phyloP scores from a whole-genome alignment of 768 basidiomycete species.

The Tulasnella sp. region DNA sequence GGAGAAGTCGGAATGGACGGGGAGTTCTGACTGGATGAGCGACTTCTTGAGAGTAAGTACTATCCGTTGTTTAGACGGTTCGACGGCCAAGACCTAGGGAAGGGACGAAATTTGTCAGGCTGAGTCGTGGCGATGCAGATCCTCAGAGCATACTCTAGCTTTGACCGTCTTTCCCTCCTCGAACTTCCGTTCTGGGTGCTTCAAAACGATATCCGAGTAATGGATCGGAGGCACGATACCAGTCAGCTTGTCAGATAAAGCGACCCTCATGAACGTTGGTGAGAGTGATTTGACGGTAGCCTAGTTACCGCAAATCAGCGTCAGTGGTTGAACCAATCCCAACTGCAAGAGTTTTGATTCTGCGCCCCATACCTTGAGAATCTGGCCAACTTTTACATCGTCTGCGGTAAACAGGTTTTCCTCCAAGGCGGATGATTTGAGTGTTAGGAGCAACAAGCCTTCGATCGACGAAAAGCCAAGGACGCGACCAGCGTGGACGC shows the following conservation, averaged over 20 bases:
- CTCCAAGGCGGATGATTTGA: conserved; percentile 76
- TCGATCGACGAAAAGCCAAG: conserved; percentile 82
- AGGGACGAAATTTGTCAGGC: conserved; percentile 9
- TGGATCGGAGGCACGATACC: conserved; percentile 93
- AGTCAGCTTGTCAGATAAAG: conserved; percentile 81
- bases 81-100: conserved; percentile 64
- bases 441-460: conserved; percentile 80
- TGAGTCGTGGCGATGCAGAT: not conserved
- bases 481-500: conserved; percentile 80
- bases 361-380: conserved; percentile 59
- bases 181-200: conserved; percentile 89
- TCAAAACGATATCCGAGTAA: conserved; percentile 91
- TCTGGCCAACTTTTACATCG: conserved; percentile 80
- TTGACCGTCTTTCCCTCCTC: conserved; percentile 77
- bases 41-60: conserved; percentile 89
- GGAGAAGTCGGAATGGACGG: conserved; percentile 60
- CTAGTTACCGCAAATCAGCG: conserved; percentile 32
- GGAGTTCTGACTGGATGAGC: conserved; percentile 73
- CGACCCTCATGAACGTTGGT: conserved; percentile 76
- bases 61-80: conserved; percentile 52
- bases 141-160: conserved; percentile 42
- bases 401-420: conserved; percentile 80
- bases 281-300: conserved; percentile 78
- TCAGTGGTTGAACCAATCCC: not conserved
- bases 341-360: not conserved